Evolutionary conservation across 345 rosid species (phyloP).

Genomic region (Bretschneidera sinensis): DNA sequence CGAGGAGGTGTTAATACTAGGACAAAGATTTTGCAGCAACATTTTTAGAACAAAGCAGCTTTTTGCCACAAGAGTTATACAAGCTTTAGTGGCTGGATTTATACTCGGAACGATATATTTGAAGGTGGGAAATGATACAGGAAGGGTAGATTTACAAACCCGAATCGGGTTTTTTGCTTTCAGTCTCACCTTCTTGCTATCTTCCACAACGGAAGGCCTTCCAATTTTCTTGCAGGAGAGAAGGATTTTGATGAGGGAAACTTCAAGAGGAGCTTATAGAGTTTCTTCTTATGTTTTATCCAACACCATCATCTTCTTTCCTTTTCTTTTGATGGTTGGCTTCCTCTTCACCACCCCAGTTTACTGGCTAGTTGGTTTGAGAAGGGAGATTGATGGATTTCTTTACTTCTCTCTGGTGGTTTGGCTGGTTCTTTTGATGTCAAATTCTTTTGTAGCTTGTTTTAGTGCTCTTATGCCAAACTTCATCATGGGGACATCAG

Average conservation of each 20-base stretch:
- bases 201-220: conserved; percentile 86
- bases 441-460: conserved; percentile 85
- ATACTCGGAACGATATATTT: conserved; percentile 73
- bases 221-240: conserved; percentile 86
- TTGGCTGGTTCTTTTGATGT: conserved; percentile 73
- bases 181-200: conserved; percentile 75
- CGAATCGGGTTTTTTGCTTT: conserved; percentile 81
- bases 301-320: conserved; percentile 64
- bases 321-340: conserved; percentile 60
- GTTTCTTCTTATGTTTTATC: conserved; percentile 68
- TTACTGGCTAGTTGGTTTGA: conserved; percentile 81
- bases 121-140: conserved; percentile 49
- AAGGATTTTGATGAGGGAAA: conserved; percentile 70
- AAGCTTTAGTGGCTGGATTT: conserved; percentile 64
- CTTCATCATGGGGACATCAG: conserved; percentile 91
- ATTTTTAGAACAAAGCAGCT: conserved; percentile 79
- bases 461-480: conserved; percentile 92
- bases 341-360: conserved; percentile 74
- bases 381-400: conserved; percentile 50
- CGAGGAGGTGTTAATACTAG: conserved; percentile 60
- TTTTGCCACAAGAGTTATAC: conserved; percentile 64
- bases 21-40: conserved; percentile 73
- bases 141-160: conserved; percentile 43
- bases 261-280: conserved; percentile 76
- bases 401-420: conserved; percentile 68